Conservation (phyloP, 2,329 filamentous ascomycete species). For the Paecilomyces niveus region DNA sequence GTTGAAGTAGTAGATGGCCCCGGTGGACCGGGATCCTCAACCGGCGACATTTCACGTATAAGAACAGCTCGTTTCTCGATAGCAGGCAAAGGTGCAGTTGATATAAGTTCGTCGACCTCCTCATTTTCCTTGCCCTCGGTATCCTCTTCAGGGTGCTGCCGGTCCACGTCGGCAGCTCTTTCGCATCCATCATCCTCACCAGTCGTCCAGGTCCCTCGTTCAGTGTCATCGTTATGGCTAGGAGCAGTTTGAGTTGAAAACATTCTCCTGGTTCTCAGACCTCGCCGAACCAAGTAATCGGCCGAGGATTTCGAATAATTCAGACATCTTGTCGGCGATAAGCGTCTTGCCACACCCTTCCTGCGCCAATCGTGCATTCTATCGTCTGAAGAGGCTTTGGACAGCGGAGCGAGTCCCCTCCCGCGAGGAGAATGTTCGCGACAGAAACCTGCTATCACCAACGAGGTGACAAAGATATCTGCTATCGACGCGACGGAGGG, state of each 20-base stretch:
- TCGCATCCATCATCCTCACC: slow-evolving; percentile 7
- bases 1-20: background rate
- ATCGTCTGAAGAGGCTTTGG: slow-evolving; percentile 10
- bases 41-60: background rate
- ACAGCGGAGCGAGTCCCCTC: slow-evolving; percentile 21
- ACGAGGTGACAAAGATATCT: slow-evolving; percentile 47
- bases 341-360: slow-evolving; percentile 9
- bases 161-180: background rate
- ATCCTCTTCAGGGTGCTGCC: background rate
- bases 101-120: background rate
- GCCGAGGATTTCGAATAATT: slow-evolving; percentile 12
- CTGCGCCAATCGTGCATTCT: slow-evolving; percentile 12
- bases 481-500: slow-evolving; percentile 35
- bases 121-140: background rate
- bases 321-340: slow-evolving; percentile 12
- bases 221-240: slow-evolving; percentile 11
- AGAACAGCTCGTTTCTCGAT: background rate
- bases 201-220: background rate
- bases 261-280: slow-evolving; percentile 18
- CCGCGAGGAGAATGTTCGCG: slow-evolving; percentile 37
- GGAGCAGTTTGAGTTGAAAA: slow-evolving; percentile 19
- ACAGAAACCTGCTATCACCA: slow-evolving; percentile 48
- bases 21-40: background rate
- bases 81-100: background rate
- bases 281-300: slow-evolving; percentile 8